These are phyloP conservation scores for Suillus discolor DNA, from an alignment of 768 basidiomycete genomes.

Conservation along the genomic window DNA sequence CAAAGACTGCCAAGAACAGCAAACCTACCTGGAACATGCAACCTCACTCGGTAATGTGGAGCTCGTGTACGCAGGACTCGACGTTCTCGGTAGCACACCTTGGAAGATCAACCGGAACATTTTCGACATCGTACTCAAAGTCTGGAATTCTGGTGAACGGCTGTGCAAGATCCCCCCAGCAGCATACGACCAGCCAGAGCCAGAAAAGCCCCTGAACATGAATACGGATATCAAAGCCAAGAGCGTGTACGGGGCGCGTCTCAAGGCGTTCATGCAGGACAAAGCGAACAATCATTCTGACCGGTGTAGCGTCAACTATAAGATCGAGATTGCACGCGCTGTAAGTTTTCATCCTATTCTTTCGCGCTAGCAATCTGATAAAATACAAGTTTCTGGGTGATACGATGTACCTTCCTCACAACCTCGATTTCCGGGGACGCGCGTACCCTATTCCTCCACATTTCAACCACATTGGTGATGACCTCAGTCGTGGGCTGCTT, in stretches of 20 bases:
- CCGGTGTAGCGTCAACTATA: constrained; percentile 92
- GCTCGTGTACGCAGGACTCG: constrained; percentile 84
- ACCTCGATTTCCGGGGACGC: constrained; percentile 95
- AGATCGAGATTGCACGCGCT: constrained; percentile 92
- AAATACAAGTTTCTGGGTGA: constrained; percentile 76
- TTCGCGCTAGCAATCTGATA: constrained; percentile 8
- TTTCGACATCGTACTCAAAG: constrained; percentile 72
- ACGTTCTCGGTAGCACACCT: constrained; percentile 86
- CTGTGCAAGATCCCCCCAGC: constrained; percentile 86
- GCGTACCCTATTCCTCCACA: constrained; percentile 97
- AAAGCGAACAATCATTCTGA: constrained; percentile 89
- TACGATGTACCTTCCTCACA: constrained; percentile 90
- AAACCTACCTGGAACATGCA: constrained; percentile 74
- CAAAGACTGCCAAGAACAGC: constrained; percentile 88
- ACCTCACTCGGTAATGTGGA: constrained; percentile 76
- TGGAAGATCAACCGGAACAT: constrained; percentile 86
- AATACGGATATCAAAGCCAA: constrained; percentile 57
- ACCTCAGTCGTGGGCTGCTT: constrained; percentile 85
- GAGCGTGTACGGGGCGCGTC: constrained; percentile 55
- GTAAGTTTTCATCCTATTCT: constrained; percentile 45
- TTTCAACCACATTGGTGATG: constrained; percentile 94
- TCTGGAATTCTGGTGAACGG: constrained; percentile 86
- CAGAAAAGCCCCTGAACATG: constrained; percentile 45
- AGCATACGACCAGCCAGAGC: constrained; percentile 64
- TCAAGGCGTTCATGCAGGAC: constrained; percentile 54